phyloP scores from a whole-genome alignment of 192 early-diverging fungal genomes.

The Coemansia aciculifera region DNA sequence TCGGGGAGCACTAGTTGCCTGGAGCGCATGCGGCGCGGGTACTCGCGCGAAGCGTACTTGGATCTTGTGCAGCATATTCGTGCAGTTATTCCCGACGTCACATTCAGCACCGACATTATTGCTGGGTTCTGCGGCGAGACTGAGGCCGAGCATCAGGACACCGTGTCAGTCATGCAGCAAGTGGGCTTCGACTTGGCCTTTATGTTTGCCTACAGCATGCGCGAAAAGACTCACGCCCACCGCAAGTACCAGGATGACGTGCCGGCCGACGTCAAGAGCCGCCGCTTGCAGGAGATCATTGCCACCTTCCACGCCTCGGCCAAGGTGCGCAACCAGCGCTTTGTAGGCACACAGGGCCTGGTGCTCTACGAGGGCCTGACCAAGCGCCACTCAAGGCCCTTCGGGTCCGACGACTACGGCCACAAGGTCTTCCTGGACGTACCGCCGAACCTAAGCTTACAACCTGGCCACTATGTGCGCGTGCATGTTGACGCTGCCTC shows the following conservation, averaged over 20 bases:
- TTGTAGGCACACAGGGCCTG: conserved; percentile 54
- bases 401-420: conserved; percentile 67
- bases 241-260: conserved; percentile 69
- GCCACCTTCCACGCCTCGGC: conserved; percentile 63
- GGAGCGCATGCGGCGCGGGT: conserved; percentile 74
- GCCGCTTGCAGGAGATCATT: conserved; percentile 68
- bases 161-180: conserved; percentile 63
- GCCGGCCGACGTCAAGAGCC: conserved; percentile 60
- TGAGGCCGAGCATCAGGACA: conserved; percentile 69
- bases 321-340: conserved; percentile 52
- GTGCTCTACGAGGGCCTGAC: conserved; percentile 61
- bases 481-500: conserved; percentile 39
- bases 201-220: conserved; percentile 81
- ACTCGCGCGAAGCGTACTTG: conserved; percentile 69
- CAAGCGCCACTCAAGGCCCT: conserved; percentile 47
- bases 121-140: conserved; percentile 80
- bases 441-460: conserved; percentile 11
- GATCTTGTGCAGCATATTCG: conserved; percentile 67
- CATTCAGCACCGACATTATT: conserved; percentile 75
- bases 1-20: conserved; percentile 67
- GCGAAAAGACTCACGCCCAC: conserved; percentile 74
- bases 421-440: conserved; percentile 66
- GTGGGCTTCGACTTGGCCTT: conserved; percentile 74
- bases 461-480: conserved; percentile 44
- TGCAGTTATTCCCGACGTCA: conserved; percentile 67